Percentiles rank a stretch among this genome's conserved stretches.
Conservation (phyloP, 2,329 filamentous ascomycete genomes). For the Hymenoscyphus salicellus region DNA sequence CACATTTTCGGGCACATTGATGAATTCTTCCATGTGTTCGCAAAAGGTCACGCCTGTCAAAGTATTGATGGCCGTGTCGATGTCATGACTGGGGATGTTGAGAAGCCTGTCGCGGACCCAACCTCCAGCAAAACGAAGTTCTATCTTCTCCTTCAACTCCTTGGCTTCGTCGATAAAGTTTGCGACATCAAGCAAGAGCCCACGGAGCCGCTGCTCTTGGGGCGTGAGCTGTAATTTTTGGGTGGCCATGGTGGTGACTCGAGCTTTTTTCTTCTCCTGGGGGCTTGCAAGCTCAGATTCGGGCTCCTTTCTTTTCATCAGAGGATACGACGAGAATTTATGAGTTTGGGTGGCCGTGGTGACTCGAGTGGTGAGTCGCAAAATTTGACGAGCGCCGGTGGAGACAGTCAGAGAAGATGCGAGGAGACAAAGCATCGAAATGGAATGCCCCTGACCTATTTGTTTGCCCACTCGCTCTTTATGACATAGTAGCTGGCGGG, state of each 20-base stretch:
- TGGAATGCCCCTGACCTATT: background rate
- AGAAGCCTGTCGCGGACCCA: constrained; percentile 87
- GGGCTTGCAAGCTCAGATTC: constrained; percentile 29
- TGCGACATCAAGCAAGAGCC: constrained; percentile 80
- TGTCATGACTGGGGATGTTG: constrained; percentile 69
- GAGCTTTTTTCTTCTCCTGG: constrained; percentile 18
- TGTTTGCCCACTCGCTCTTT: background rate
- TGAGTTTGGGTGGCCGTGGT: background rate
- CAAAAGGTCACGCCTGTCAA: constrained; percentile 81
- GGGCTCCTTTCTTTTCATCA: constrained; percentile 37
- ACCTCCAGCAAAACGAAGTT: constrained; percentile 77
- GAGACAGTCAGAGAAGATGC: constrained; percentile 6
- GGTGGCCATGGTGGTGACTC: constrained; percentile 25
- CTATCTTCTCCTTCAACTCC: constrained; percentile 51
- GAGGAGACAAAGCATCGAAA: constrained; percentile 6
- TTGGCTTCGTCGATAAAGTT: constrained; percentile 57
- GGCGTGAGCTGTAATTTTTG: constrained; percentile 57
- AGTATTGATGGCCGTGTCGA: constrained; percentile 79
- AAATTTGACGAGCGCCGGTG: constrained; percentile 11
- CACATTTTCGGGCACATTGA: constrained; percentile 57
- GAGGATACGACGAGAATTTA: constrained; percentile 20
- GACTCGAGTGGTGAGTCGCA: constrained; percentile 25
- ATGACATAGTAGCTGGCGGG: too few species aligned
- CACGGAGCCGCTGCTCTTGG: constrained; percentile 68
- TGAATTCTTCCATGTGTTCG: constrained; percentile 65